Conservation (phyloP, 2,329 filamentous ascomycete species). For the Aspergillus phoenicis region DNA sequence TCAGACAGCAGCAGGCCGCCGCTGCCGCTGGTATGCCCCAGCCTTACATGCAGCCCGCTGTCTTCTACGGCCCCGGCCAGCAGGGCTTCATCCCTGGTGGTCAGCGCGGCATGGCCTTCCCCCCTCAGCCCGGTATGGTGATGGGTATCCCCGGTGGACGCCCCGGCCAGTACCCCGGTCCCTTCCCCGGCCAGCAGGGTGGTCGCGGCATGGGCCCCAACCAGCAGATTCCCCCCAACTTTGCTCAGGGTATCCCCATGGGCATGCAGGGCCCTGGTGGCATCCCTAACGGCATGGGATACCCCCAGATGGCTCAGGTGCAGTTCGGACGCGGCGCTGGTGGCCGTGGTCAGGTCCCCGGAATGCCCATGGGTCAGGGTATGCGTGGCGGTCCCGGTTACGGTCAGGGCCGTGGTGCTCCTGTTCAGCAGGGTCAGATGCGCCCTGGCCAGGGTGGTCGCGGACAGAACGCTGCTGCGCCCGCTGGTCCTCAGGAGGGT, state of each 20-base stretch:
- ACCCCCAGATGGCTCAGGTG: conserved; percentile 79
- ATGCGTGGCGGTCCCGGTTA: conserved; percentile 52
- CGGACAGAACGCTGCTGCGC: conserved; percentile 43
- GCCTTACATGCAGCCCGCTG: conserved; percentile 79
- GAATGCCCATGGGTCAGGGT: conserved; percentile 67
- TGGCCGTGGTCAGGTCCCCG: conserved; percentile 68
- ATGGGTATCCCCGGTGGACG: conserved; percentile 76
- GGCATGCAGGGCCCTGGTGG: conserved; percentile 66
- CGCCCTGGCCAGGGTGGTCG: conserved; percentile 46
- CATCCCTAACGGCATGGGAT: conserved; percentile 75
- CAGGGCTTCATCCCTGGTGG: conserved; percentile 59
- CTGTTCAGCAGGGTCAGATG: conserved; percentile 41
- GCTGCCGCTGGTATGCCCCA: conserved; percentile 85
- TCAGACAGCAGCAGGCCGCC: conserved; percentile 96
- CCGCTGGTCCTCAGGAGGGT: conserved; percentile 42
- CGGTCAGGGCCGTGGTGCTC: conserved; percentile 48
- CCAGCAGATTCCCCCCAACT: conserved; percentile 86
- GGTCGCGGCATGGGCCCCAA: conserved; percentile 81
- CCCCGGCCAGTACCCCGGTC: conserved; percentile 80
- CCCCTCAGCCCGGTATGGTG: conserved; percentile 55
- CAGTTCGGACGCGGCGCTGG: conserved; percentile 70
- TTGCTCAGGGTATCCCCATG: conserved; percentile 70
- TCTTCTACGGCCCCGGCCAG: conserved; percentile 84
- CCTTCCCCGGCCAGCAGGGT: conserved; percentile 79
- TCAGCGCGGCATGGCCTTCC: conserved; percentile 64